Percentiles rank a stretch among this genome's conserved stretches.
Conservation (phyloP, 2,329 filamentous ascomycete genomes). For the Phyllosticta citribraziliensis region DNA sequence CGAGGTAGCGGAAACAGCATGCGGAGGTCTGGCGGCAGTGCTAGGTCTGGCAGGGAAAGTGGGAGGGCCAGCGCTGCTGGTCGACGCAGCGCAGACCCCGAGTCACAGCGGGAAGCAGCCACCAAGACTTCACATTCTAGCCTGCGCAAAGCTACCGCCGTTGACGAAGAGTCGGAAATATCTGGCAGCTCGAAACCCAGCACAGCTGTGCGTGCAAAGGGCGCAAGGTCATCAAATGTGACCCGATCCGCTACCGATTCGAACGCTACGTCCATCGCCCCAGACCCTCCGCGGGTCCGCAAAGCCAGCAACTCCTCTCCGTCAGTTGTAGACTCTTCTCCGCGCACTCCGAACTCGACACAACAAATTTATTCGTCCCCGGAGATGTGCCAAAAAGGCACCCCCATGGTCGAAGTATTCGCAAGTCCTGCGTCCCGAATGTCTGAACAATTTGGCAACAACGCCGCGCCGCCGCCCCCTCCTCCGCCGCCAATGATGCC, state of each 20-base stretch:
- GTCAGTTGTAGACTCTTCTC: constrained; percentile 33
- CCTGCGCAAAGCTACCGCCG: constrained; percentile 29
- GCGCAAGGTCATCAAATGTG: constrained; percentile 19
- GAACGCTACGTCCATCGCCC: constrained; percentile 36
- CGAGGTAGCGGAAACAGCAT: constrained; percentile 36
- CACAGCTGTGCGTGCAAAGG: constrained; percentile 19
- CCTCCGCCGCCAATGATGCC: constrained; percentile 58
- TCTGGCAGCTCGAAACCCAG: constrained; percentile 34
- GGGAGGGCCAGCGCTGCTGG: constrained; percentile 1
- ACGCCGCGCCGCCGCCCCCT: constrained; percentile 56
- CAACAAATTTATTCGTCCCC: constrained; percentile 28
- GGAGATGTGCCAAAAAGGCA: constrained; percentile 23
- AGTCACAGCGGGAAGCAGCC: constrained; percentile 25
- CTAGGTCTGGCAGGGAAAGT: constrained; percentile 27
- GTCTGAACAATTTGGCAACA: constrained; percentile 31
- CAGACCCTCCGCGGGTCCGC: constrained; percentile 24
- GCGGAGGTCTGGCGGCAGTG: constrained; percentile 28
- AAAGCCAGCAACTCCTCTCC: constrained; percentile 29
- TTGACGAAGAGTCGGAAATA: constrained; percentile 30
- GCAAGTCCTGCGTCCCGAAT: constrained; percentile 27
- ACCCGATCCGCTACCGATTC: constrained; percentile 35
- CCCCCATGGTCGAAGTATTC: constrained; percentile 36
- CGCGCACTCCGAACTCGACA: constrained; percentile 34
- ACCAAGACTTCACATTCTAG: constrained; percentile 34
- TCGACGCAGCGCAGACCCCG: constrained; percentile 24